These are phyloP conservation scores for Penicillium crustosum DNA, from an alignment of 2,329 filamentous ascomycete genomes.

Conservation along the genomic window DNA sequence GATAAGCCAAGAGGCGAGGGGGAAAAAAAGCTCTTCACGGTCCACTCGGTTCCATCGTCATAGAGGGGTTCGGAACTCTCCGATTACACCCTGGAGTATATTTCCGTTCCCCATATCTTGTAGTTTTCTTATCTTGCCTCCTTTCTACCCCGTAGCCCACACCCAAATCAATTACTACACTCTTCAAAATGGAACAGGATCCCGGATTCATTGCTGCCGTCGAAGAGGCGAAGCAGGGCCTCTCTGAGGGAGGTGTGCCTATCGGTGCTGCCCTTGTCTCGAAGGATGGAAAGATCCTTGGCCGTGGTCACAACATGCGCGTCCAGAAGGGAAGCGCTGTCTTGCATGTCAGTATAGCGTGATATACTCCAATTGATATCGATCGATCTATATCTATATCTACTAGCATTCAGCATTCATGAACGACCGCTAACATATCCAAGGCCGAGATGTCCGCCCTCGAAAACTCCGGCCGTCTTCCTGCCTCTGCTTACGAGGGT, in stretches of 20 bases:
- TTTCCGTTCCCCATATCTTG: not conserved
- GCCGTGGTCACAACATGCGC: conserved; percentile 72
- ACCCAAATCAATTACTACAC: not conserved
- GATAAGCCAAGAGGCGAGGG: conserved; percentile 23
- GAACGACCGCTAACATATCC: not conserved
- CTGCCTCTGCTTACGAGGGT: conserved; percentile 66
- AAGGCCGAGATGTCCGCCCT: conserved; percentile 76
- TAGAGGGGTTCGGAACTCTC: conserved; percentile 15
- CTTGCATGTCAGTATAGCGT: conserved; percentile 59
- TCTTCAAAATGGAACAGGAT: conserved; percentile 40
- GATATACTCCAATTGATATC: not conserved
- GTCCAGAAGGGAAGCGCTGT: conserved; percentile 70
- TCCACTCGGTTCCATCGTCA: conserved; percentile 11
- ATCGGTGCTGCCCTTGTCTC: conserved; percentile 65
- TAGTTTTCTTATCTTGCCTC: not conserved
- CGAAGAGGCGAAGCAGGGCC: conserved; percentile 57
- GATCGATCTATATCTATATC: not conserved
- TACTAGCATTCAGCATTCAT: not conserved
- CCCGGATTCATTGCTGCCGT: conserved; percentile 58
- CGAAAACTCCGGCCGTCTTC: conserved; percentile 70
- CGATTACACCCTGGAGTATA: conserved; percentile 9
- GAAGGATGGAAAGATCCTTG: conserved; percentile 67
- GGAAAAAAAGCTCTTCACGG: conserved; percentile 12
- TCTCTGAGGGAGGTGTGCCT: conserved; percentile 59
- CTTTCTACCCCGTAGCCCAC: not conserved